Conservation (phyloP, 2,329 filamentous ascomycete species). For the Venturia carpophila region DNA sequence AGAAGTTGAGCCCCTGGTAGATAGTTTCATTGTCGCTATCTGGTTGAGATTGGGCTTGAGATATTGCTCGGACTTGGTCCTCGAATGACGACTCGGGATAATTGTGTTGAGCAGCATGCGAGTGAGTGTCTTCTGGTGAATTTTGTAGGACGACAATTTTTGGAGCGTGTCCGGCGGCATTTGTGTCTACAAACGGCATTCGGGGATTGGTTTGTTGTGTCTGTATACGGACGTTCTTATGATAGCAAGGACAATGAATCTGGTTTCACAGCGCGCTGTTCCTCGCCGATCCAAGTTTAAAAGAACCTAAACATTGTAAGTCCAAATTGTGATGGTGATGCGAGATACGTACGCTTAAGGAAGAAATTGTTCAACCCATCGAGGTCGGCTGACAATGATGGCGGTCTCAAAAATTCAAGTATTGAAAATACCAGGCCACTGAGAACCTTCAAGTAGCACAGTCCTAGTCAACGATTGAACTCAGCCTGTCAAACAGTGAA, state of each 20-base stretch:
- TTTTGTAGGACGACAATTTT: background rate
- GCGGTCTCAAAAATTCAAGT: background rate
- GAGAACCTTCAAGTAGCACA: background rate
- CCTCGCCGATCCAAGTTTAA: background rate
- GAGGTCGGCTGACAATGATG: background rate
- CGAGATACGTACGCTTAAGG: background rate
- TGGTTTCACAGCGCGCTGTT: background rate
- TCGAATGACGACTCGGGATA: background rate
- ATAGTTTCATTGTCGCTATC: conserved; percentile 2
- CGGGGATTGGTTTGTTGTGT: background rate
- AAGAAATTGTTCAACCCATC: conserved; percentile 1
- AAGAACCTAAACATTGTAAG: background rate
- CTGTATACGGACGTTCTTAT: background rate
- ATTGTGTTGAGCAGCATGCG: background rate
- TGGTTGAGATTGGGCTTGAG: background rate
- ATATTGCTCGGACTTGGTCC: conserved; percentile 12
- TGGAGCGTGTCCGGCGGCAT: background rate
- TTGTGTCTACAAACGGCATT: conserved; percentile 8
- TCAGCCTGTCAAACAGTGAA: background rate
- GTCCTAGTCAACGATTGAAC: background rate
- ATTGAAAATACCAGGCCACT: background rate
- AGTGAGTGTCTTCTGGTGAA: background rate
- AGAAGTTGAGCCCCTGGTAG: conserved; percentile 1
- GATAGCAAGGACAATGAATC: background rate
- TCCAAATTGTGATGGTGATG: background rate